A percentile compares a stretch with the other conserved stretches of the same genome.
phyloP scores from a whole-genome alignment of 257 asterid genomes.

The Nicotiana undulata region DNA sequence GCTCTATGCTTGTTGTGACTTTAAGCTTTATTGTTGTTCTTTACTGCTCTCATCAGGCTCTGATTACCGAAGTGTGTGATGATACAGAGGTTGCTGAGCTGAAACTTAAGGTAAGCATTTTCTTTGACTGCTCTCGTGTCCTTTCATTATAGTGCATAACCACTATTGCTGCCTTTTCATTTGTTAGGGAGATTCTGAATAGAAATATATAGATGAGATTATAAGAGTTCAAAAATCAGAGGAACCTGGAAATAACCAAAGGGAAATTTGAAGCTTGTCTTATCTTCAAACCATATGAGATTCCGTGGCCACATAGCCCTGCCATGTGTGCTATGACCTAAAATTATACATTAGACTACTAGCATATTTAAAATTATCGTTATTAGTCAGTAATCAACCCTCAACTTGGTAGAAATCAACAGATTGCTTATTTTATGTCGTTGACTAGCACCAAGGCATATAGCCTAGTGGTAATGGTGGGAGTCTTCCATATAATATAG shows the following conservation, averaged over 20 bases:
- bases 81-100: conserved; percentile 76
- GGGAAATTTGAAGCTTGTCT: neutral
- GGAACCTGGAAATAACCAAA: neutral
- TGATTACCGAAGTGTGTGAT: conserved; percentile 64
- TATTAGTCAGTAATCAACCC: neutral
- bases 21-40: conserved; percentile 8
- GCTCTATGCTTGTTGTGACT: neutral
- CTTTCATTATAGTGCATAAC: neutral
- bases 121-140: neutral
- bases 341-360: neutral
- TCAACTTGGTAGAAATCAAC: neutral
- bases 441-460: neutral
- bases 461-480: neutral
- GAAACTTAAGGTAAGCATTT: conserved; percentile 54
- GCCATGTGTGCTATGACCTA: neutral
- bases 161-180: neutral
- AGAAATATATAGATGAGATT: neutral
- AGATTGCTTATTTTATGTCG: neutral
- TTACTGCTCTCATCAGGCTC: conserved; percentile 35
- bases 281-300: neutral
- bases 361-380: neutral
- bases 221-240: neutral
- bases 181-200: neutral
- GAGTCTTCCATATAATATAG: neutral
- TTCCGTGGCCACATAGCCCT: neutral